phyloP scores from a whole-genome alignment of 23 red algal genomes.

The Agarophyton chilense region DNA sequence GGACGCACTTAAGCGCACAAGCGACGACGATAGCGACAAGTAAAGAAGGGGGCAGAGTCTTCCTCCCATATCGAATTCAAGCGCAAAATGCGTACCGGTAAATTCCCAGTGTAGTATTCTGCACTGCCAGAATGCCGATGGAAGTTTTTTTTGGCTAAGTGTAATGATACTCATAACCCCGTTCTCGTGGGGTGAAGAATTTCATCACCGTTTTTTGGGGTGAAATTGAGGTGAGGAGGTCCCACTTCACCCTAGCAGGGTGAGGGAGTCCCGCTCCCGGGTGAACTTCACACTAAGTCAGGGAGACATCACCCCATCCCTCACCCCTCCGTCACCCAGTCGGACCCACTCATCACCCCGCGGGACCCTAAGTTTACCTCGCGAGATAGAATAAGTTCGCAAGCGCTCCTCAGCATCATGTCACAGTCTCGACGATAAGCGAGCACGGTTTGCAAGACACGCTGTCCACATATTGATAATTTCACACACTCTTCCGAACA shows the following conservation, averaged over 20 bases:
- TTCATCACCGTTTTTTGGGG: not conserved
- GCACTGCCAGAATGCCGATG: too few species aligned
- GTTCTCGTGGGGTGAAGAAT: not conserved
- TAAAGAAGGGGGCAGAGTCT: too few species aligned
- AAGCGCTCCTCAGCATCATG: not conserved
- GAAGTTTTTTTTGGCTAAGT: too few species aligned
- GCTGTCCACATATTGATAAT: not conserved
- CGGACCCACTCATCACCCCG: not conserved
- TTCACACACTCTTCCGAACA: not conserved
- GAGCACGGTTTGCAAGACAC: not conserved
- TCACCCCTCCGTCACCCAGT: not conserved
- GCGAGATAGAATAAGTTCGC: not conserved
- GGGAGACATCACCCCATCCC: not conserved
- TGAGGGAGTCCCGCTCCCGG: not conserved
- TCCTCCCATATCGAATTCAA: too few species aligned
- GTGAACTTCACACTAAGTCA: not conserved
- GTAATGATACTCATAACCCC: too few species aligned
- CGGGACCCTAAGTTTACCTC: not conserved
- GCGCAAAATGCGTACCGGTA: slow-evolving; percentile 5
- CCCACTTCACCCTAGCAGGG: not conserved
- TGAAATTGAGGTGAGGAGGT: not conserved
- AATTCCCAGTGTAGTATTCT: too few species aligned
- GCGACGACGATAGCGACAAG: too few species aligned
- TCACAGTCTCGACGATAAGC: not conserved
- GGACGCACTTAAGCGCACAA: too few species aligned